Base-by-base conservation (phyloP, 345 rosid genomes). In the Corchorus olitorius region DNA sequence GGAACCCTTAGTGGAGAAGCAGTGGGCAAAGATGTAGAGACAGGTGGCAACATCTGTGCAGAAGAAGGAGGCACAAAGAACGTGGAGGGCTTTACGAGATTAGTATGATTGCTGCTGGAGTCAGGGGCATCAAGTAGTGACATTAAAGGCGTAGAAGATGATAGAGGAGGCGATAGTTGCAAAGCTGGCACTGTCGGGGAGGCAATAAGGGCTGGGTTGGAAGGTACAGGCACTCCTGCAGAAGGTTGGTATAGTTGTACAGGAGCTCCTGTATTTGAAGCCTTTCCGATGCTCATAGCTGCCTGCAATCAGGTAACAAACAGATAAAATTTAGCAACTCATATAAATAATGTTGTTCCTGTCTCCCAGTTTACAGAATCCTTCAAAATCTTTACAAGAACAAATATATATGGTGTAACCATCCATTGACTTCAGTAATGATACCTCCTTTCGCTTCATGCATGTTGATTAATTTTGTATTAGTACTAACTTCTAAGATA, bases 81-180 rank as follows among this genome's bases (percentile, higher is more conserved):
- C 17, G 85, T 79, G 16, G 90, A 88, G 3, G 99, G 99, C 67
- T 82, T 93, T 73, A 95, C 89, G 65, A 93, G 89, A 84, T 86
- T 89, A 41, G 92, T 65, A 13, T 71, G 84, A 85, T 72, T 86
- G 80, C 77, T 81, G 52, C 74, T 77, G 10, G 78, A 66, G 54
- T 87, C 93, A 80, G 82, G 74, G 77, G 74, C 81, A 79, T 93
- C 92, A 67, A 84, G 85, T 54, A 76, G 78, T 48, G 90, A 82
- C 82, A 85, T 84, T 41, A 82, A 78, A 7, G 91, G 89, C 37
- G 82, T 73, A 50, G 93, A 81, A 39, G 90, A 82, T 70, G 85
- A 50, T 73, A 81, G 83, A 70, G 85, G 87, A 60, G 92, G 80
- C 60, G 87, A 79, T 68, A 81, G 77, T 64, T 87, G 92, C 80